Conservation (phyloP, 1,139 yeast genomes). For the Geotrichum citri-aurantii region DNA sequence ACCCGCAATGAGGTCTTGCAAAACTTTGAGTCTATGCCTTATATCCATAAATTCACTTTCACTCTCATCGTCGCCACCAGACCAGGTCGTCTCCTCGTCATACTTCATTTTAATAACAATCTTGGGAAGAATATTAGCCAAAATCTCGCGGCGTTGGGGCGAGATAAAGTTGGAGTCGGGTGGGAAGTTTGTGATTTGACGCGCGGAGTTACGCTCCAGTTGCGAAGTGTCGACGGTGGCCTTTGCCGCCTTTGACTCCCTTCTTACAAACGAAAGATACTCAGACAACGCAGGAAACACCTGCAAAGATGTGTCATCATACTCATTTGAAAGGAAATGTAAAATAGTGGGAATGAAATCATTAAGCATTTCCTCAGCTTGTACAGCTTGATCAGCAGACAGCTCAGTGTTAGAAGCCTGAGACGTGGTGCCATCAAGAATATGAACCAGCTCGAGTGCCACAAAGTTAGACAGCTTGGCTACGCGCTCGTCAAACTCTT, state of each 20-base stretch:
- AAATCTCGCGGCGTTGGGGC: conserved; percentile 43
- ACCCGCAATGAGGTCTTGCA: conserved; percentile 80
- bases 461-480: conserved; percentile 71
- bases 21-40: conserved; percentile 64
- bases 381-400: conserved; percentile 13
- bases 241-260: conserved; percentile 37
- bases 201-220: conserved; percentile 26
- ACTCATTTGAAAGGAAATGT: conserved; percentile 68
- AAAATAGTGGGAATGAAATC: conserved; percentile 68
- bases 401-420: conserved; percentile 24
- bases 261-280: conserved; percentile 65
- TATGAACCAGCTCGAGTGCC: conserved; percentile 65
- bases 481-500: conserved; percentile 70
- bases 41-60: conserved; percentile 67
- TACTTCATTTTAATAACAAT: conserved; percentile 72
- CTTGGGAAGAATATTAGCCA: conserved; percentile 60
- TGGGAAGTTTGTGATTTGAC: conserved; percentile 28
- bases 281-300: conserved; percentile 76
- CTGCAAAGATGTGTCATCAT: conserved; percentile 81
- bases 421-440: conserved; percentile 48
- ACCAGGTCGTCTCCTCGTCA: conserved; percentile 55
- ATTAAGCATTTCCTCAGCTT: conserved; percentile 46
- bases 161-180: conserved; percentile 30
- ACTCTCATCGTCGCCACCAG: conserved; percentile 42
- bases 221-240: conserved; percentile 28